These are phyloP conservation scores for Lodderomyces orthopsilosis DNA, from an alignment of 1,139 yeast species.

Conservation along the genomic window DNA sequence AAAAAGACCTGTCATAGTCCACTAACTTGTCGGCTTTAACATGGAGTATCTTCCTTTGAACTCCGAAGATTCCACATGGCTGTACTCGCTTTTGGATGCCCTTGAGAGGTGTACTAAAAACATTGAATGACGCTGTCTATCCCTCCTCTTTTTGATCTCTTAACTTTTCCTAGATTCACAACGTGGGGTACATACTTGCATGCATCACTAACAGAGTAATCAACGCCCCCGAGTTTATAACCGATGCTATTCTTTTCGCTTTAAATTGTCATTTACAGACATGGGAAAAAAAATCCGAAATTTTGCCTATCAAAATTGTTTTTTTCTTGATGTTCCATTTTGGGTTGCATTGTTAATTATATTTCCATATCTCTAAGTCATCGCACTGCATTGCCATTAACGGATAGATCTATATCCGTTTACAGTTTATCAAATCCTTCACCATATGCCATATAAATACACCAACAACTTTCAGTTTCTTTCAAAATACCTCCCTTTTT, in stretches of 20 bases:
- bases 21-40: too few species aligned
- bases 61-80: too few species aligned
- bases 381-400: conserved; percentile 1
- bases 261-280: not conserved
- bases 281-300: not conserved
- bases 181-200: too few species aligned
- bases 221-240: not conserved
- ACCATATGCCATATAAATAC: not conserved
- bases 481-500: not conserved
- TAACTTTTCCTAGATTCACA: too few species aligned
- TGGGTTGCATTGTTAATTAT: not conserved
- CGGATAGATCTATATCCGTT: conserved; percentile 1
- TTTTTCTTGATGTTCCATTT: not conserved
- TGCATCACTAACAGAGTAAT: too few species aligned
- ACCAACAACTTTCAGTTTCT: not conserved
- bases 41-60: too few species aligned
- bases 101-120: too few species aligned
- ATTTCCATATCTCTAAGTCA: too few species aligned
- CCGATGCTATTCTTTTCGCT: not conserved
- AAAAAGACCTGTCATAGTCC: too few species aligned
- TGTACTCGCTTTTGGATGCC: too few species aligned
- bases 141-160: too few species aligned
- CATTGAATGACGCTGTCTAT: too few species aligned
- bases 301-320: not conserved
- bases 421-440: not conserved